Base-by-base conservation (phyloP, 2,329 filamentous ascomycete species). In the Lachnellula cervina region DNA sequence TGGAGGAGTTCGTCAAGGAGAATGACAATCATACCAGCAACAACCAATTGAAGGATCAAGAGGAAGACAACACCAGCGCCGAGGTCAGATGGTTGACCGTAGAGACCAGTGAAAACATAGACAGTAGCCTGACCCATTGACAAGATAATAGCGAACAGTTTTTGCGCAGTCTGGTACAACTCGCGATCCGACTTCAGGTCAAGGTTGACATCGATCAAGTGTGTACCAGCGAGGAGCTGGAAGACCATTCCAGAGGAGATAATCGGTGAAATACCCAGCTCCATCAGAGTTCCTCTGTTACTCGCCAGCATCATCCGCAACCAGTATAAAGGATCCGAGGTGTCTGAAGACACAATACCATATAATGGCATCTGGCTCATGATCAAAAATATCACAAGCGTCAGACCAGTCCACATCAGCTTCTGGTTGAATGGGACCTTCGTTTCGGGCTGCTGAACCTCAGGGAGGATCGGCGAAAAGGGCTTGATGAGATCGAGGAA, bases 221-320 rank as follows among this genome's bases (percentile, higher is more conserved):
- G 94, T 75, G 94, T 99, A 72, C 94, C 94, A 71, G 94, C 94
- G 65, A 99, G 89, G 71, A 99, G 92, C 87, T 99, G 94, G 86
- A 99, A 99, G 71, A 99, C 91, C 94, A 99, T 99, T 77, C 94
- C 94, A 38, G 94, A 97, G 59, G 94, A 97, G 78, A 99, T 97
- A 76, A 99, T 99, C 69, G 95, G 95, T 23, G 94, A 96, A 69
- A 97, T 94, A 80, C 92, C 91, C 79, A 96, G 73, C 73, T 96
- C 92, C 92, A 96, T 96, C 74, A 96, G 75, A 25, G 92, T 96
- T 76, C 92, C 92, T 71, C 92, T 86, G 76, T 99, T 99, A 88
- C 90, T 96, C 72, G 94, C 94, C 84, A 97, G 86, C 86, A 99
- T 97, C 93, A 99, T 97, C 77, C 94, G 89, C 71, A 99, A 83